phyloP scores from a whole-genome alignment of 2,329 filamentous ascomycete species.

The Colletotrichum melonis region DNA sequence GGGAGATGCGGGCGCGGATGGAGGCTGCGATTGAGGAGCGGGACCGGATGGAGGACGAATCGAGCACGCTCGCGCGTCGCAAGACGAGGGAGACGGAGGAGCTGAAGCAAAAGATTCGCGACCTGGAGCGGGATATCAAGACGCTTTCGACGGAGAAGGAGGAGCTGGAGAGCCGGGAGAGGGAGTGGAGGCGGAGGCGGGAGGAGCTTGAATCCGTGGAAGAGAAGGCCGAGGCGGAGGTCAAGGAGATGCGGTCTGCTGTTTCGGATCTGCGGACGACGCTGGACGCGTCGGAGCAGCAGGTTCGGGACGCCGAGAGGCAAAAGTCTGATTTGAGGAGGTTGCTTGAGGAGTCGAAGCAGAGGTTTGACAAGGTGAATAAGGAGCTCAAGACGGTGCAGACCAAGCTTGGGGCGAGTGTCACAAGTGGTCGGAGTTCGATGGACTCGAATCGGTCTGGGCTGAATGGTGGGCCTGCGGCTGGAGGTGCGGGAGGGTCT shows the following conservation, averaged over 20 bases:
- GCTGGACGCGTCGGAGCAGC: constrained; percentile 87
- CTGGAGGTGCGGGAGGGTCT: constrained; percentile 35
- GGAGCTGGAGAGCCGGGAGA: constrained; percentile 78
- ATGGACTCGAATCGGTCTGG: constrained; percentile 58
- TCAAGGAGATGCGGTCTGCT: constrained; percentile 78
- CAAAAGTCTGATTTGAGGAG: constrained; percentile 81
- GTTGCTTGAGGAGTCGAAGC: constrained; percentile 81
- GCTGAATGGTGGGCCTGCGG: constrained; percentile 45
- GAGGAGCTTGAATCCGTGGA: constrained; percentile 81
- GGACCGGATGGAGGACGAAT: constrained; percentile 92
- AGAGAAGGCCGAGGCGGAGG: constrained; percentile 77
- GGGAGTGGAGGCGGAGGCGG: constrained; percentile 78
- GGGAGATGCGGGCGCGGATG: constrained; percentile 89
- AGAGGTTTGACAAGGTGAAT: constrained; percentile 81
- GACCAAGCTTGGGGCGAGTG: constrained; percentile 51
- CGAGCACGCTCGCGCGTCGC: constrained; percentile 79
- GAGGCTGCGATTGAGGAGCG: constrained; percentile 94
- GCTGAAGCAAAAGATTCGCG: constrained; percentile 79
- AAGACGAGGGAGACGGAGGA: constrained; percentile 89
- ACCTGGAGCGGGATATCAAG: constrained; percentile 82
- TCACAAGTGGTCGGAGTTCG: constrained; percentile 53
- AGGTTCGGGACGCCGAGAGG: constrained; percentile 85
- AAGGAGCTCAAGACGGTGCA: constrained; percentile 71
- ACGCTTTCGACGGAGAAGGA: constrained; percentile 79
- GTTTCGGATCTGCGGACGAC: constrained; percentile 83